Conservation (phyloP, 495 filamentous ascomycete genomes). For the Trichoderma gamsii region DNA sequence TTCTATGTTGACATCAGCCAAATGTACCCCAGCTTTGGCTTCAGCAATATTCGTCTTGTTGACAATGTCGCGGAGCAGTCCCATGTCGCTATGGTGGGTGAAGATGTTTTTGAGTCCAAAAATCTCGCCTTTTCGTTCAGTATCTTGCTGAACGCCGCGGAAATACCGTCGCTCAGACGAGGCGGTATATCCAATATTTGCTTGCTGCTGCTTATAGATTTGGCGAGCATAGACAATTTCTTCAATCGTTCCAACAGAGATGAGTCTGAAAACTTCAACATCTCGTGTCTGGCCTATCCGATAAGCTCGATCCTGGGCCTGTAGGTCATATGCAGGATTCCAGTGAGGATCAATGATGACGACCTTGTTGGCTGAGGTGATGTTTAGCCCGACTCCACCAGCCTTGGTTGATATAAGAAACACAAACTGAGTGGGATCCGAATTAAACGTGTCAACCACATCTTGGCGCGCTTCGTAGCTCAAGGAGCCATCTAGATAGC, state of each 20-base stretch:
- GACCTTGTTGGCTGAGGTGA: constrained; percentile 96
- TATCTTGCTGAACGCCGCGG: constrained; percentile 83
- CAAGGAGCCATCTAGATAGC: constrained; percentile 85
- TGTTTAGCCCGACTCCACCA: constrained; percentile 83
- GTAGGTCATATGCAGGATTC: constrained; percentile 91
- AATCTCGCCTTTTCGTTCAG: constrained; percentile 78
- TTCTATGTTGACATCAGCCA: constrained; percentile 67
- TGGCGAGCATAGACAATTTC: constrained; percentile 96
- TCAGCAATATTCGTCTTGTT: constrained; percentile 98
- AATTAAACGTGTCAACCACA: constrained; percentile 86
- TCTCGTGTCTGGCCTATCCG: constrained; percentile 89
- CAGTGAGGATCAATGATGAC: constrained; percentile 97
- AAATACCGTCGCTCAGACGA: constrained; percentile 91
- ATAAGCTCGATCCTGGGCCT: constrained; percentile 95
- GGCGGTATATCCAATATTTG: constrained; percentile 94
- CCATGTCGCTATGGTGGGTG: constrained; percentile 68
- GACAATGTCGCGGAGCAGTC: constrained; percentile 83
- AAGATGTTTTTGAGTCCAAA: constrained; percentile 90
- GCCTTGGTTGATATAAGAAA: constrained; percentile 94
- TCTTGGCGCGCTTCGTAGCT: constrained; percentile 77
- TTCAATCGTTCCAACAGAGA: constrained; percentile 92
- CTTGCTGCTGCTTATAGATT: constrained; percentile 98
- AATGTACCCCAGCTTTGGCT: constrained; percentile 74
- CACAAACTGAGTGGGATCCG: constrained; percentile 81
- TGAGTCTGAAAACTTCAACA: constrained; percentile 91